phyloP scores from a whole-genome alignment of 2,329 filamentous ascomycete genomes.

The Xylariomycetidae sp. region DNA sequence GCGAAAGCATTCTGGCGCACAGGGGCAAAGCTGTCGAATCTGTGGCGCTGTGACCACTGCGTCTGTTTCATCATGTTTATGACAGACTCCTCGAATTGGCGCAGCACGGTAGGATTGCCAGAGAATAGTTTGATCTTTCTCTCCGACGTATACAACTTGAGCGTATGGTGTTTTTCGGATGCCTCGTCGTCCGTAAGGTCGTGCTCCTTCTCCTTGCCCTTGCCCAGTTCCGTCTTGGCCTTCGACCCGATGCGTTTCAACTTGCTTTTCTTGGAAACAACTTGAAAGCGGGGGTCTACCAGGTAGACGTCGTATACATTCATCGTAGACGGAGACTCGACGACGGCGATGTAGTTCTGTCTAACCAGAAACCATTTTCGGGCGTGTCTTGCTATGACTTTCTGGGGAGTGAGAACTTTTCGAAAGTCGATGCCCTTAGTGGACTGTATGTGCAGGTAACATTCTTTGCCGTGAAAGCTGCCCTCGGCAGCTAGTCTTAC shows the following conservation, averaged over 20 bases:
- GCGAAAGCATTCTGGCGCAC: constrained; percentile 82
- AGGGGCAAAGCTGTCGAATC: constrained; percentile 91
- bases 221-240: constrained; percentile 51
- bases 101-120: constrained; percentile 81
- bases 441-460: constrained; percentile 86
- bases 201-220: constrained; percentile 21
- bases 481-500: constrained; percentile 92
- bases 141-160: constrained; percentile 88
- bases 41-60: constrained; percentile 75
- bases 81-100: constrained; percentile 93
- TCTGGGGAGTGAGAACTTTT: constrained; percentile 70
- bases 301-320: constrained; percentile 98
- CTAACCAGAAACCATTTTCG: constrained; percentile 98
- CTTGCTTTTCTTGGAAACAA: constrained; percentile 67
- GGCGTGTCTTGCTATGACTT: constrained; percentile 76
- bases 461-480: constrained; percentile 97
- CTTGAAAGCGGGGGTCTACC: constrained; percentile 82
- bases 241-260: constrained; percentile 51
- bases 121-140: constrained; percentile 87
- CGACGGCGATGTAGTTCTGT: constrained; percentile 94
- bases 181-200: constrained; percentile 31
- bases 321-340: constrained; percentile 98
- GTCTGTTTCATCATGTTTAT: constrained; percentile 79
- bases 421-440: constrained; percentile 85
- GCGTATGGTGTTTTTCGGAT: constrained; percentile 61